Conservation (phyloP, 2,329 filamentous ascomycete species). For the Berkeleyomyces rouxiae region DNA sequence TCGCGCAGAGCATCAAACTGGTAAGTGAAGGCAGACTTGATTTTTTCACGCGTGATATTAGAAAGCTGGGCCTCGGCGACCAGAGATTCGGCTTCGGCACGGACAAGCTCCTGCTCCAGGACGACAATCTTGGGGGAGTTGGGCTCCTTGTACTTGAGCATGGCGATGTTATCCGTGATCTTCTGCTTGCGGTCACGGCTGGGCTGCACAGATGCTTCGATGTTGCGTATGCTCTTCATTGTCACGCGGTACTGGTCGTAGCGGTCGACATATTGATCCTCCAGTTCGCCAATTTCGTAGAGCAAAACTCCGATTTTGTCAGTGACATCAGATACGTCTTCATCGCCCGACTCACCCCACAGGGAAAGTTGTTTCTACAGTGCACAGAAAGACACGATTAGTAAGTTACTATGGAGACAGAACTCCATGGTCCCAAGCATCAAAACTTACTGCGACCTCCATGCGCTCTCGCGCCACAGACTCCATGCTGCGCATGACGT, state of each 20-base stretch:
- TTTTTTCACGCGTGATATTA: conserved; percentile 98
- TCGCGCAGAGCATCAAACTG: conserved; percentile 95
- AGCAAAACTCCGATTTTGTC: conserved; percentile 96
- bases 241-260: conserved; percentile 99
- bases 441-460: conserved; percentile 75
- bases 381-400: background rate
- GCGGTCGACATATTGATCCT: conserved; percentile 95
- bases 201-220: conserved; percentile 94
- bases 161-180: conserved; percentile 95
- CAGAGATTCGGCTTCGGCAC: conserved; percentile 95
- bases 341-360: conserved; percentile 90
- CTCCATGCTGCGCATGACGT: conserved; percentile 97
- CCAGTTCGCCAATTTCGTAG: conserved; percentile 95
- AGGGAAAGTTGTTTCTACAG: conserved; percentile 90
- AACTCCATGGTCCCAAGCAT: background rate
- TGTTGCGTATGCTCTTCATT: conserved; percentile 98
- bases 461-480: conserved; percentile 88
- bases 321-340: conserved; percentile 96
- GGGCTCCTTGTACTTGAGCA: conserved; percentile 98
- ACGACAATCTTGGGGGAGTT: conserved; percentile 96
- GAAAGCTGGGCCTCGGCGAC: conserved; percentile 95
- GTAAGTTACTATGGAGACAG: background rate
- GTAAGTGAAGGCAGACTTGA: conserved; percentile 95
- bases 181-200: conserved; percentile 99
- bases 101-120: conserved; percentile 94